These are phyloP conservation scores for Saccharomyces hybrid DNA, from an alignment of 1,139 yeast genomes.

Conservation along the genomic window DNA sequence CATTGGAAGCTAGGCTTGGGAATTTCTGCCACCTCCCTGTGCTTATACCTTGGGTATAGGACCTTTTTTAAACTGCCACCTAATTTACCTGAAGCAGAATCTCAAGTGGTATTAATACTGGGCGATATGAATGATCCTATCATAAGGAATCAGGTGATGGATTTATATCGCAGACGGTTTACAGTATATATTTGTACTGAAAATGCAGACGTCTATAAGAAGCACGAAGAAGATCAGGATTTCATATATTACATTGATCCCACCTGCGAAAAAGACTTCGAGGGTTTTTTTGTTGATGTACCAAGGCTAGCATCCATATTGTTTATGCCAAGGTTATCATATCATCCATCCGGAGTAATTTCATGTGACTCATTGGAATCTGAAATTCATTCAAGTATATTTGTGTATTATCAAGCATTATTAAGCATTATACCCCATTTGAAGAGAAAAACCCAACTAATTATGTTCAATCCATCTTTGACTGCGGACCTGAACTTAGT, in stretches of 20 bases:
- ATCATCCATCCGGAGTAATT: conserved; percentile 26
- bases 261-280: no score
- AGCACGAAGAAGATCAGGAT: conserved; percentile 27
- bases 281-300: no score
- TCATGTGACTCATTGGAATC: conserved; percentile 17
- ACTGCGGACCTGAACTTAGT: conserved; percentile 20
- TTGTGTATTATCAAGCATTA: conserved; percentile 19
- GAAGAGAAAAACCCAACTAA: conserved; percentile 16
- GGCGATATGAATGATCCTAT: conserved; percentile 33
- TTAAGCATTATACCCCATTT: conserved; percentile 22
- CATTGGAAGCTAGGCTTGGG: conserved; percentile 14
- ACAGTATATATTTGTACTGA: conserved; percentile 29
- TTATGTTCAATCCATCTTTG: conserved; percentile 28
- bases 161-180: conserved; percentile 30
- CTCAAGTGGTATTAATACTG: conserved; percentile 23
- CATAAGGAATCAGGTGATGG: conserved; percentile 30
- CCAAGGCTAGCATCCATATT: conserved; percentile 22
- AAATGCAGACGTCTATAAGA: conserved; percentile 17
- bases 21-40: conserved; percentile 13
- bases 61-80: conserved; percentile 12
- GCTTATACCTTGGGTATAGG: conserved; percentile 15
- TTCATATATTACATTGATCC: conserved; percentile 24
- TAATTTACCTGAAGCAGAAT: conserved; percentile 18
- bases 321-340: conserved; percentile 29
- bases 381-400: conserved; percentile 23